Conservation (phyloP, 306 rosid species). For the Mimosa bimucronata region DNA sequence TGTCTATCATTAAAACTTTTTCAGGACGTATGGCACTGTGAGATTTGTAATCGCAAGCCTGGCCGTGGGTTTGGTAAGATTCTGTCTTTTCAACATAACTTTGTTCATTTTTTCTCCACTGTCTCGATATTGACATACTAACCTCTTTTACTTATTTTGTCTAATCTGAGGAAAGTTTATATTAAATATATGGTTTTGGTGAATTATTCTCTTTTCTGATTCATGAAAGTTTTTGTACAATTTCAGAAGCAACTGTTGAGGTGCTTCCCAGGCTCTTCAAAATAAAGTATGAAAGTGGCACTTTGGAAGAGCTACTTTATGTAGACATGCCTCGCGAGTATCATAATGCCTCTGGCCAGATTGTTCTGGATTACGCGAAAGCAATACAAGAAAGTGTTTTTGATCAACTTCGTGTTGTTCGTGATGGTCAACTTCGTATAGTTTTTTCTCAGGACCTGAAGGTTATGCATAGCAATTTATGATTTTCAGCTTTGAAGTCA, state of each 20-base stretch:
- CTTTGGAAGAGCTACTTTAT: conserved; percentile 91
- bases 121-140: neutral
- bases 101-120: neutral
- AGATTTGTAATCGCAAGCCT: conserved; percentile 91
- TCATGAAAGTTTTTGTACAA: conserved; percentile 12
- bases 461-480: conserved; percentile 48
- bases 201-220: conserved; percentile 34
- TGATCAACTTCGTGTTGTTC: conserved; percentile 98
- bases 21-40: conserved; percentile 94
- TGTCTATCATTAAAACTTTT: conserved; percentile 36
- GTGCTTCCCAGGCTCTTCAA: conserved; percentile 98
- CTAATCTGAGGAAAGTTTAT: conserved; percentile 10
- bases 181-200: conserved; percentile 19
- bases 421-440: conserved; percentile 94
- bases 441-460: conserved; percentile 88
- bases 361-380: conserved; percentile 89
- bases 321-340: conserved; percentile 96
- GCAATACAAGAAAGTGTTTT: conserved; percentile 95
- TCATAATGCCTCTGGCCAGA: conserved; percentile 91
- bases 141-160: neutral
- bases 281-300: conserved; percentile 96
- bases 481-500: conserved; percentile 12
- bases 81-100: conserved; percentile 16
- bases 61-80: conserved; percentile 95
- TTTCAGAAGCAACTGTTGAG: conserved; percentile 93